These are phyloP conservation scores for Liriodendron chinense DNA, from an alignment of 164 flowering plant species.

Conservation along the genomic window DNA sequence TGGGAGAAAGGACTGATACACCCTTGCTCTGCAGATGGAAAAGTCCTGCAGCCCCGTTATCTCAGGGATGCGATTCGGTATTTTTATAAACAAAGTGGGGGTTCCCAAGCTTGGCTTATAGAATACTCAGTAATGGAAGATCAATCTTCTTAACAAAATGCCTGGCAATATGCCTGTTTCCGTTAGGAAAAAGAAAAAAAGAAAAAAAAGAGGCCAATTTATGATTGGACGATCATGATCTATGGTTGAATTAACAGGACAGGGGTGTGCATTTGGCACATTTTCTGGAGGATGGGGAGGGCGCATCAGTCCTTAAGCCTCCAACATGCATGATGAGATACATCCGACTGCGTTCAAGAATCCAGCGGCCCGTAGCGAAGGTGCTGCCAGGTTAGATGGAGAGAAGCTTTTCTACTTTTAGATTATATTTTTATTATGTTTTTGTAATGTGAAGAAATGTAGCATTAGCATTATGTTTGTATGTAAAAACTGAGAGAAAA, in stretches of 20 bases:
- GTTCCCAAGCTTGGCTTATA: conserved; percentile 8
- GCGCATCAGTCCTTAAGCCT: background rate
- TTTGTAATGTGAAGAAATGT: background rate
- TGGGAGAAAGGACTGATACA: conserved; percentile 3
- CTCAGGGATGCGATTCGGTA: background rate
- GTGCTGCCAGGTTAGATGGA: background rate
- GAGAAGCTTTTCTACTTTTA: background rate
- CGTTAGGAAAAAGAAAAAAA: too few species aligned
- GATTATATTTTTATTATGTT: background rate
- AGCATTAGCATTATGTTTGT: background rate
- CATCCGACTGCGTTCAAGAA: conserved; percentile 1
- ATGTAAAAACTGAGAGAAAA: background rate
- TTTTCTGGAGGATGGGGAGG: conserved; percentile 1
- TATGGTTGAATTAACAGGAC: background rate
- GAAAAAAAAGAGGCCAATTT: too few species aligned
- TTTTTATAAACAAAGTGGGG: background rate
- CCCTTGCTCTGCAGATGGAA: conserved; percentile 18
- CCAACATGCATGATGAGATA: background rate
- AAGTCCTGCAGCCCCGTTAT: conserved; percentile 6
- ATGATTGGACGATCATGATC: too few species aligned
- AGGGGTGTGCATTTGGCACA: background rate
- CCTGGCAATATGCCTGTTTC: too few species aligned
- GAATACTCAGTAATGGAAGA: conserved; percentile 1
- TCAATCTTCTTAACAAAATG: too few species aligned
- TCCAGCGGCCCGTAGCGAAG: background rate